Base-by-base conservation (phyloP, 805 yeast genomes). In the Millerozyma acaciae region DNA sequence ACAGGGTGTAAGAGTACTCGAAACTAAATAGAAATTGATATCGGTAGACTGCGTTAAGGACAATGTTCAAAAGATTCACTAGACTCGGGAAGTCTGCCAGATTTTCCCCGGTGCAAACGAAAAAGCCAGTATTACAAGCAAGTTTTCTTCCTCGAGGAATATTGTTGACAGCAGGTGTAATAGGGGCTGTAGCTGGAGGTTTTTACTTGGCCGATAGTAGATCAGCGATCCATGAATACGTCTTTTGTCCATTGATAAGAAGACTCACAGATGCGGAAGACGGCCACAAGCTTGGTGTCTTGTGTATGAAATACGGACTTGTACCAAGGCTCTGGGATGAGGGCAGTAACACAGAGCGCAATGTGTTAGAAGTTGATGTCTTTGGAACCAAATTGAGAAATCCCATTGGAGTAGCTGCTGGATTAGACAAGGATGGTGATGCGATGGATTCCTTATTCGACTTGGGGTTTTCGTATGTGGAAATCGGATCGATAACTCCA, bases 351-450 rank as follows among this genome's bases (percentile, higher is more conserved):
- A 43, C 40, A 16, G 48, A 45, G 21, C n/a, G n/a, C n/a, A 56
- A 53, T n/a, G 56, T 62, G 3, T 65, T 85, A 41, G 62, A 71
- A 10, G 87, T 81, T 14, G 55, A 69, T 25, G 80, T 81, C 0
- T 84, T 85, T 53, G 87, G 86, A 6, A 60, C 58, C n/a, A 72
- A 67, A 35, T 62, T 90, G 52, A 70, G 71, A 14, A 80, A 81
- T 35, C 97, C 97, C 16, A 67, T 90, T 31, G 97, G 97, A 9
- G 71, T 89, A 48, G 97, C 97, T 31, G 97, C 97, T 16, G 97
- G 97, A 8, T 73, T 90, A 43, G 97, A 90, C 59, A 90, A 90
- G 62, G 81, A 89, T 50, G 97, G 86, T 33, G 95, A 87, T 51
- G 95, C 86, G 14, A 77, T 90, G 45, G 97, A 90, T 47, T 64